Conservation (phyloP, 2,329 filamentous ascomycete genomes). For the Dichotomopilus funicola region DNA sequence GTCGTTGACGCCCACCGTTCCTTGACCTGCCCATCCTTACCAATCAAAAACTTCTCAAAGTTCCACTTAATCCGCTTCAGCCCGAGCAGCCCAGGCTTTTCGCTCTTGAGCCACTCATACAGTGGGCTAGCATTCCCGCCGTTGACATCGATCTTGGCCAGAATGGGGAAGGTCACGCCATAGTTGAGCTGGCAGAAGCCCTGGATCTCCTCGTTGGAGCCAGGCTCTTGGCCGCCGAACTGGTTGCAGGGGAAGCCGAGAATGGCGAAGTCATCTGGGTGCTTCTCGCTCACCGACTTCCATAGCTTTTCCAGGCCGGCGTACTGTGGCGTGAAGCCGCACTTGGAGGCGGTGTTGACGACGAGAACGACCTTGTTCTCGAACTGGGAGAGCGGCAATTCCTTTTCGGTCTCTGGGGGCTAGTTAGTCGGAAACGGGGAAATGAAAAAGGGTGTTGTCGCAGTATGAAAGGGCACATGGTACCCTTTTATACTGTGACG, state of each 20-base stretch:
- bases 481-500: too few species aligned
- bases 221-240: constrained; percentile 86
- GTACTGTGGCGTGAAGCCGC: constrained; percentile 97
- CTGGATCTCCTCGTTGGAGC: constrained; percentile 73
- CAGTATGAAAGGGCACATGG: too few species aligned
- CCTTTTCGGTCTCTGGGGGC: constrained; percentile 60
- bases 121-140: constrained; percentile 73
- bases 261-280: constrained; percentile 74
- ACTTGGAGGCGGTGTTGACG: constrained; percentile 98
- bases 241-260: constrained; percentile 99
- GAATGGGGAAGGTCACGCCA: constrained; percentile 82
- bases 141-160: constrained; percentile 92
- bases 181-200: constrained; percentile 89
- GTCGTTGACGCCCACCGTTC: constrained; percentile 80
- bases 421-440: constrained; percentile 4
- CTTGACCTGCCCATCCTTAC: constrained; percentile 78
- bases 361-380: constrained; percentile 90
- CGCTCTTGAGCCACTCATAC: constrained; percentile 66
- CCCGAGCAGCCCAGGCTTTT: constrained; percentile 77
- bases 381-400: constrained; percentile 63
- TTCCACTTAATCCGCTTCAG: constrained; percentile 97
- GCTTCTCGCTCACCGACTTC: constrained; percentile 62
- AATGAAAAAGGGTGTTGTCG: background rate
- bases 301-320: constrained; percentile 85
- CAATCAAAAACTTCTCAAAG: constrained; percentile 96